These are phyloP conservation scores for Middelhovenomyces tepae DNA, from an alignment of 805 yeast species.

Conservation along the genomic window DNA sequence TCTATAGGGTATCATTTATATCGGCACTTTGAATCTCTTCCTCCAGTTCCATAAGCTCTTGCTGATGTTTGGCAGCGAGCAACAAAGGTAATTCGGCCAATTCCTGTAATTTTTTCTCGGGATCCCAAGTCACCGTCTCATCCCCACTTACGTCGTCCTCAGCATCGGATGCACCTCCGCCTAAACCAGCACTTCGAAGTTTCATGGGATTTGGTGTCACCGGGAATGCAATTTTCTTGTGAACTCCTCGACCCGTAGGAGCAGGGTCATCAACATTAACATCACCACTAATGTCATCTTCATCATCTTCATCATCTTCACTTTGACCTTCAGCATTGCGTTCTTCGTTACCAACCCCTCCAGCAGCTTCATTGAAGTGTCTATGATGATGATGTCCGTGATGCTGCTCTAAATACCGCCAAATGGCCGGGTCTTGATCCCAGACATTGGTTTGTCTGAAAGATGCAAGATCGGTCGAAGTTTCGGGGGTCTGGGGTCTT, in stretches of 20 bases:
- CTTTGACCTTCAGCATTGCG: constrained; percentile 2
- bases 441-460: constrained; percentile 4
- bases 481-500: background rate
- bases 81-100: constrained; percentile 12
- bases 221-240: background rate
- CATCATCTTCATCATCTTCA: constrained; percentile 3
- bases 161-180: background rate
- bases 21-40: too few relatives aligned
- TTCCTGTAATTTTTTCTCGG: constrained; percentile 14
- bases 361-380: background rate
- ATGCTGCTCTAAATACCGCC: constrained; percentile 1
- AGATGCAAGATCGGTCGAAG: background rate
- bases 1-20: too few relatives aligned
- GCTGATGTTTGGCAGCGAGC: too few relatives aligned
- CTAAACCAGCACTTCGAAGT: background rate
- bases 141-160: constrained; percentile 12
- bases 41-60: too few relatives aligned
- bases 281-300: background rate
- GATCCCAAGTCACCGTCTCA: constrained; percentile 12
- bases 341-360: constrained; percentile 1
- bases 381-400: background rate
- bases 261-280: background rate
- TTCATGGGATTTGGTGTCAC: too few relatives aligned
- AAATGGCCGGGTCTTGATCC: constrained; percentile 7
- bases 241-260: background rate